Evolutionary conservation across 1,284 basidiomycete species (phyloP).

Genomic region (Trichosporon asahii): DNA sequence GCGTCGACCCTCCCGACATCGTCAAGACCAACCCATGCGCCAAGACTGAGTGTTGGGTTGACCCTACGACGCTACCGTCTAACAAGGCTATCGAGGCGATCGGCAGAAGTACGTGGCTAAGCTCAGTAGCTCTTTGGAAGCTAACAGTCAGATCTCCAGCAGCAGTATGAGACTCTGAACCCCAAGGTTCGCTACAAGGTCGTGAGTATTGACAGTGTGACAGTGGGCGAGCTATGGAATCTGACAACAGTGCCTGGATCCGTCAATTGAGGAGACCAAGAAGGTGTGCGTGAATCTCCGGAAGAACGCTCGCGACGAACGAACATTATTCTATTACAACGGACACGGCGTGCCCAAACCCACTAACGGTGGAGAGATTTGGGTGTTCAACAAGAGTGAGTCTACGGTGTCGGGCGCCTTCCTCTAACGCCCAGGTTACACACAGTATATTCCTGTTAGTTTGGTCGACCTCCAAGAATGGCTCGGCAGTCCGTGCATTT

Average conservation of each 20-base stretch:
- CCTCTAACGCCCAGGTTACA: constrained; percentile 61
- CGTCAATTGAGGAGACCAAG: constrained; percentile 89
- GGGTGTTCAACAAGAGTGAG: constrained; percentile 89
- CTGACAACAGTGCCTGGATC: constrained; percentile 70
- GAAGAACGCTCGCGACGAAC: constrained; percentile 87
- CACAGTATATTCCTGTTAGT: constrained; percentile 96
- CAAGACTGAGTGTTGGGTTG: constrained; percentile 94
- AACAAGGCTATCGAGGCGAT: constrained; percentile 67
- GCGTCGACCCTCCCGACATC: constrained; percentile 94
- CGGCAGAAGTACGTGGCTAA: constrained; percentile 43
- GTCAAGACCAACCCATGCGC: constrained; percentile 97
- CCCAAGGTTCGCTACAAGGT: constrained; percentile 85
- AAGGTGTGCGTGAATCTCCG: constrained; percentile 82
- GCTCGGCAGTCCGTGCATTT: constrained; percentile 91
- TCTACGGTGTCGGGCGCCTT: not conserved
- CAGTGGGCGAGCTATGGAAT: not conserved
- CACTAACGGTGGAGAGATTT: constrained; percentile 92
- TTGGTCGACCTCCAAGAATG: constrained; percentile 88
- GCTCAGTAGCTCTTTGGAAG: not conserved
- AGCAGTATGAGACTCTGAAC: constrained; percentile 89
- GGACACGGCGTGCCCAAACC: constrained; percentile 98
- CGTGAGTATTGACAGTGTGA: constrained; percentile 33
- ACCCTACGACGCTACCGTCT: constrained; percentile 82
- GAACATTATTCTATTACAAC: constrained; percentile 96
- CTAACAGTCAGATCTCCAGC: constrained; percentile 63